A percentile compares a stretch with the other conserved stretches of the same genome.
Conservation (phyloP, 768 basidiomycete genomes). For the Leccinum sublutescens region DNA sequence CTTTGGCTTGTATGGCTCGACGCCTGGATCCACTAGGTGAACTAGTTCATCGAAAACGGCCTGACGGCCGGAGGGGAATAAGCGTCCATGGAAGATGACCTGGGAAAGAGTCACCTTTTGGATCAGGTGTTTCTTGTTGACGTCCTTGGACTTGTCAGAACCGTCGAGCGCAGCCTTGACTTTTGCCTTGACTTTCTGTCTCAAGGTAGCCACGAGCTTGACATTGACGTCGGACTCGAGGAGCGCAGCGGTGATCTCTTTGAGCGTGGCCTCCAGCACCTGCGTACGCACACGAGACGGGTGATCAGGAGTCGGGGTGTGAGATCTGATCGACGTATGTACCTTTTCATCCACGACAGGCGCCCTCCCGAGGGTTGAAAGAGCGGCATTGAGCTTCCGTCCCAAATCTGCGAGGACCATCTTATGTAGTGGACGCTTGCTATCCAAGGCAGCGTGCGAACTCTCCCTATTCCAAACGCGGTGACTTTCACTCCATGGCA, state of each 20-base stretch:
- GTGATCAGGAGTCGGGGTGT: background rate
- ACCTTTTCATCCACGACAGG: slow-evolving; percentile 93
- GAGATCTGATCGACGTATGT: slow-evolving; percentile 15
- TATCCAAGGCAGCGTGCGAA: slow-evolving; percentile 29
- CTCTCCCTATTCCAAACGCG: slow-evolving; percentile 2
- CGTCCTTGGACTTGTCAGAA: slow-evolving; percentile 72
- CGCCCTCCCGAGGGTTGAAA: slow-evolving; percentile 84
- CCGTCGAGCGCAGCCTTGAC: slow-evolving; percentile 79
- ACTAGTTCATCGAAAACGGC: slow-evolving; percentile 97
- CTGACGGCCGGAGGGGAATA: slow-evolving; percentile 40
- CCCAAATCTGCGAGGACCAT: slow-evolving; percentile 99
- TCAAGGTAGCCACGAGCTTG: slow-evolving; percentile 84
- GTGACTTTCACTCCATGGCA: slow-evolving; percentile 36
- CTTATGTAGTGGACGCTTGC: slow-evolving; percentile 21
- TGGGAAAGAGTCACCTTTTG: slow-evolving; percentile 65
- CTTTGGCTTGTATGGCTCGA: slow-evolving; percentile 94
- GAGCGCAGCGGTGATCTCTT: slow-evolving; percentile 91
- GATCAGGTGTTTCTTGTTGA: slow-evolving; percentile 81
- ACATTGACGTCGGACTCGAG: slow-evolving; percentile 99
- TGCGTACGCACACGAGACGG: slow-evolving; percentile 32
- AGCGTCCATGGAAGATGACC: slow-evolving; percentile 1
- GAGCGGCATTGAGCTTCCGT: slow-evolving; percentile 87
- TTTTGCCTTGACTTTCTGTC: slow-evolving; percentile 87
- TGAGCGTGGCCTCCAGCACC: slow-evolving; percentile 92
- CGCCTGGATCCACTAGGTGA: slow-evolving; percentile 89